Percentiles rank a stretch among this genome's conserved stretches.
phyloP scores from a whole-genome alignment of 2,329 filamentous ascomycete genomes.

The Rhynchosporium graminicola region DNA sequence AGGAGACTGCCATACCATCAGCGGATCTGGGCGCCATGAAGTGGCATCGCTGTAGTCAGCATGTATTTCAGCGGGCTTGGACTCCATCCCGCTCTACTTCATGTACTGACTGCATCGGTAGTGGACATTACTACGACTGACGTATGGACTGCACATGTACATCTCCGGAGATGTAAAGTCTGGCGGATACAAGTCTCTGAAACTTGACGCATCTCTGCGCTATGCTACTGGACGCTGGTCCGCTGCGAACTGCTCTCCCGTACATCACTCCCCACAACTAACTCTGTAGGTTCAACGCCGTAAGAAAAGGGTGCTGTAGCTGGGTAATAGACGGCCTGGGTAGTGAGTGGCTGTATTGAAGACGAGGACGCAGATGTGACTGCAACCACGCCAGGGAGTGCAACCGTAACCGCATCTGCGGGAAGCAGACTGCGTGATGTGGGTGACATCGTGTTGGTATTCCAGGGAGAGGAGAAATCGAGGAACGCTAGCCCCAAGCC shows the following conservation, averaged over 20 bases:
- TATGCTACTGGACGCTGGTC: background rate
- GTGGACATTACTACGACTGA: background rate
- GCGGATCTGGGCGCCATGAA: constrained; percentile 4
- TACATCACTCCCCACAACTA: background rate
- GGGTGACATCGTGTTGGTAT: constrained; percentile 17
- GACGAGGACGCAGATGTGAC: constrained; percentile 1
- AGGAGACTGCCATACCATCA: background rate
- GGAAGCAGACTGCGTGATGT: constrained; percentile 15
- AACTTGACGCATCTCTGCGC: background rate
- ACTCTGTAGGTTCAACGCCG: background rate
- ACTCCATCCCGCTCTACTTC: constrained; percentile 10
- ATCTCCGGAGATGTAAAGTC: background rate
- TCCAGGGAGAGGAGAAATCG: background rate
- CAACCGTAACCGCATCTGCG: constrained; percentile 11
- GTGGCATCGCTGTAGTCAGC: constrained; percentile 26
- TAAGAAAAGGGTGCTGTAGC: background rate
- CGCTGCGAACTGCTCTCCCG: background rate
- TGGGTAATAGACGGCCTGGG: background rate
- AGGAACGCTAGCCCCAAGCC: constrained; percentile 27
- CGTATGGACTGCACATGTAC: background rate
- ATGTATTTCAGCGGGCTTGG: constrained; percentile 9
- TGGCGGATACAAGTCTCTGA: background rate
- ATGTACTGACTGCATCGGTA: background rate
- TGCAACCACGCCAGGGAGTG: background rate
- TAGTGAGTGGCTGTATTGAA: constrained; percentile 8